Evolutionary conservation across 1,284 basidiomycete genomes (phyloP).

Genomic region (Pseudozyma tsukubaensis): DNA sequence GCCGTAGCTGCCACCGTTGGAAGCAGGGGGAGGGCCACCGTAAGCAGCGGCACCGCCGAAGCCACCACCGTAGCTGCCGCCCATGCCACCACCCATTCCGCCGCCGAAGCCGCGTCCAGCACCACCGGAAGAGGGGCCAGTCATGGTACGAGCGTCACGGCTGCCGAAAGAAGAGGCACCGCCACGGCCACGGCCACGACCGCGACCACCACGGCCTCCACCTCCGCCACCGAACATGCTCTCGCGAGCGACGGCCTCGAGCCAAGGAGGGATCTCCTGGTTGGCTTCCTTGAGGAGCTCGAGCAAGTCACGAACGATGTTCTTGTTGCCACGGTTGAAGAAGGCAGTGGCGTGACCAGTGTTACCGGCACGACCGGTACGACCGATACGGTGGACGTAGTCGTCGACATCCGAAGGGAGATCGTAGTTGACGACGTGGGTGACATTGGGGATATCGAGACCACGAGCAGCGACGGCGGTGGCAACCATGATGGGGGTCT

Average conservation of each 20-base stretch:
- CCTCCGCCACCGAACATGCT: constrained; percentile 76
- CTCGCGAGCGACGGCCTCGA: constrained; percentile 87
- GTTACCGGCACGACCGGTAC: constrained; percentile 99
- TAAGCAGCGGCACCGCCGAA: constrained; percentile 36
- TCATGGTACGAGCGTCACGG: constrained; percentile 67
- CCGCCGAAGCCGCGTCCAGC: constrained; percentile 55
- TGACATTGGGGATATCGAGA: constrained; percentile 99
- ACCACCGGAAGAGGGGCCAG: constrained; percentile 56
- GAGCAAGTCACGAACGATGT: constrained; percentile 89
- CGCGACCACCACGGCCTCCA: constrained; percentile 73
- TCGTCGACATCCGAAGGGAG: constrained; percentile 97
- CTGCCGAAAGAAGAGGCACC: constrained; percentile 68
- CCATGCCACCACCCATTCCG: constrained; percentile 50
- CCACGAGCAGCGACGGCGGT: constrained; percentile 99
- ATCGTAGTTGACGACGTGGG: constrained; percentile 98
- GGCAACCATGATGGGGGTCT: constrained; percentile 95
- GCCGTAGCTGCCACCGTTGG: constrained; percentile 53
- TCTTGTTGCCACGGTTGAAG: constrained; percentile 71
- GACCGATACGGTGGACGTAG: constrained; percentile 74
- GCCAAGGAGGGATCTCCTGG: constrained; percentile 93
- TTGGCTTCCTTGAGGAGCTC: constrained; percentile 96
- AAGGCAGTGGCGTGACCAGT: constrained; percentile 83
- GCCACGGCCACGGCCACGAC: constrained; percentile 74
- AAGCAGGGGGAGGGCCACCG: constrained; percentile 53
- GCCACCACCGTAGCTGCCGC: constrained; percentile 45